Base-by-base conservation (phyloP, 805 yeast species). In the Candida ovalis region DNA sequence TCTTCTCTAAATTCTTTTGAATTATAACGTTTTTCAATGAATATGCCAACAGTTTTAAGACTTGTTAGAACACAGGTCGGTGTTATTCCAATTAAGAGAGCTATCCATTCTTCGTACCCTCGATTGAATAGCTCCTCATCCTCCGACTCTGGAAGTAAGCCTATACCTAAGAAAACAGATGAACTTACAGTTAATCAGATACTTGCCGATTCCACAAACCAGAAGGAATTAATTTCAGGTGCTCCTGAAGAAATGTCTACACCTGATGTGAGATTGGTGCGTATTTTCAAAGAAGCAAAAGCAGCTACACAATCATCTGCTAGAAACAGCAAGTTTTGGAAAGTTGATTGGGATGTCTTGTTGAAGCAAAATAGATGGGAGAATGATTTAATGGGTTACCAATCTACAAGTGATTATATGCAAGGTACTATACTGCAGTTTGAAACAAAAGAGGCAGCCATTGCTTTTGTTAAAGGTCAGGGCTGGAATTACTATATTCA, bases 321-420 rank as follows among this genome's bases (percentile, higher is more conserved):
- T 18, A 70, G 73, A 58, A 76, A 78, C 59, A 74, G 78, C 18
- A 65, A 69, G 47, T 65, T 61, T 56, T 88, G 96, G 96, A 81
- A 80, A 60, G 62, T 88, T 48, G 95, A 88, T 68, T 88, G 94
- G 92, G 96, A 88, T 62, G 78, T 87, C 38, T 70, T 84, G 48
- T 82, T 82, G 40, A 80, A 83, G 60, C 88, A 86, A 21, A 81
- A 88, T 72, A 74, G 94, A 64, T 88, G 96, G 96, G 96, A 88
- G 64, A 88, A 88, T 68, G 92, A 86, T 64, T 73, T 88, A 63
- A 88, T 88, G 68, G 96, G 96, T 23, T 88, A 86, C 73, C 91
- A 86, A 60, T 78, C 87, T 41, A 74, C 86, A 40, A 80, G 86
- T 33, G 96, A 88, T 66, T 83, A 81, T 69, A 84, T 88, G 86